phyloP scores from a whole-genome alignment of 2,329 filamentous ascomycete genomes.

The Claviceps sp. region DNA sequence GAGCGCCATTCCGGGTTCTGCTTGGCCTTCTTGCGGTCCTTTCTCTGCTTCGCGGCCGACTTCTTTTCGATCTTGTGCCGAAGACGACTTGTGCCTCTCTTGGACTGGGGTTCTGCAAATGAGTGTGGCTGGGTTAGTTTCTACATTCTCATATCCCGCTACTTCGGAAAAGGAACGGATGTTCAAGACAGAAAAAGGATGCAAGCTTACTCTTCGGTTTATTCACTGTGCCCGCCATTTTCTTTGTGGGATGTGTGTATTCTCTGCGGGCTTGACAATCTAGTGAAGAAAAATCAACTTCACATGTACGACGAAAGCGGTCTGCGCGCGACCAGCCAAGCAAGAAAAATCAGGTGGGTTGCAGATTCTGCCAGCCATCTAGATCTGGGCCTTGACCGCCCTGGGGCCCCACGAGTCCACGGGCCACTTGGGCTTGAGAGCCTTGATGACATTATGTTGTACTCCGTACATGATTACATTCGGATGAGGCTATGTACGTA shows the following conservation, averaged over 20 bases:
- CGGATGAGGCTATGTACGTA: too few relatives aligned
- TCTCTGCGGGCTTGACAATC: not conserved
- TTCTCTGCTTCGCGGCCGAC: constrained; percentile 78
- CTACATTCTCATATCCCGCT: not conserved
- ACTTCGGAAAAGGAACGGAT: not conserved
- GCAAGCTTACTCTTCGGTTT: constrained; percentile 37
- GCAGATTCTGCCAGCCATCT: constrained; percentile 21
- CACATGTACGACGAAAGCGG: not conserved
- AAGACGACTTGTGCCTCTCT: constrained; percentile 78
- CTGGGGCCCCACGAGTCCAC: constrained; percentile 5
- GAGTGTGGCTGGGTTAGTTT: not conserved
- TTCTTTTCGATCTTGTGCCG: constrained; percentile 95
- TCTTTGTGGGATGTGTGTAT: not conserved
- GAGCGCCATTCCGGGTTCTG: constrained; percentile 97
- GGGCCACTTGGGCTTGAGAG: too few relatives aligned
- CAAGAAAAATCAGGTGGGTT: constrained; percentile 27
- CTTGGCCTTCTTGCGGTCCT: constrained; percentile 77
- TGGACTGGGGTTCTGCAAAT: constrained; percentile 73
- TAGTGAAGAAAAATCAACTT: not conserved
- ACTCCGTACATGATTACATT: too few relatives aligned
- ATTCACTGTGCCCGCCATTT: constrained; percentile 41
- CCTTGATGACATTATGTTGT: too few relatives aligned
- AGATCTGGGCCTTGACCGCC: constrained; percentile 16
- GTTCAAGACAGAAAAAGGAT: not conserved
- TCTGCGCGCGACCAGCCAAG: not conserved